Evolutionary conservation across 116 monocot genomes (phyloP).

Genomic region (Posidonia oceanica): DNA sequence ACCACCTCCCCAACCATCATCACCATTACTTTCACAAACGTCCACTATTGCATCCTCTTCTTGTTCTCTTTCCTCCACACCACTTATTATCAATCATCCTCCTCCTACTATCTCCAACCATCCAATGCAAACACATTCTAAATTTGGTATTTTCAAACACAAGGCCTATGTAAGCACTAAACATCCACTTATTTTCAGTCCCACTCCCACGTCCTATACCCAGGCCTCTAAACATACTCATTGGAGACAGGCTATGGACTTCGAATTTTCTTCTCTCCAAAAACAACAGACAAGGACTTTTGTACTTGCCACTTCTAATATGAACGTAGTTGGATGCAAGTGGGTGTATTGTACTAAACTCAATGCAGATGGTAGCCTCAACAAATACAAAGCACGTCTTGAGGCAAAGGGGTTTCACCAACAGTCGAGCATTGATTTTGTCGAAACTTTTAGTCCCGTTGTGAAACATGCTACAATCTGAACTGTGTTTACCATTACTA

Average conservation of each 20-base stretch:
- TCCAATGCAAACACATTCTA: neutral
- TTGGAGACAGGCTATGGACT: neutral
- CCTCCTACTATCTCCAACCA: neutral
- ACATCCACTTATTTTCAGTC: neutral
- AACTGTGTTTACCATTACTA: neutral
- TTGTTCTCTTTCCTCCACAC: neutral
- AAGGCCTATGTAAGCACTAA: neutral
- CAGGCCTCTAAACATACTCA: neutral
- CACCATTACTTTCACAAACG: neutral
- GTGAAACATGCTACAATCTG: neutral
- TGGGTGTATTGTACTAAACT: slow-evolving; percentile 10
- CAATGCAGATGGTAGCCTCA: neutral
- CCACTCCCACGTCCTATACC: neutral
- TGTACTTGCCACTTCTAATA: neutral
- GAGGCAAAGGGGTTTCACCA: slow-evolving; percentile 3
- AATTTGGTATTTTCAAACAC: neutral
- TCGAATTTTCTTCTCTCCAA: neutral
- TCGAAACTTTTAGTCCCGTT: neutral
- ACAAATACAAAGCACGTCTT: neutral
- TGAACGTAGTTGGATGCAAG: slow-evolving; percentile 8
- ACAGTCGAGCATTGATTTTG: neutral
- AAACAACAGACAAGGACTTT: slow-evolving; percentile 5
- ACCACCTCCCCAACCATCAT: no score
- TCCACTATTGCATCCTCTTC: neutral
- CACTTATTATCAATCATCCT: no score